Conservation (phyloP, 1,284 basidiomycete genomes). For the Trametes hirsuta region DNA sequence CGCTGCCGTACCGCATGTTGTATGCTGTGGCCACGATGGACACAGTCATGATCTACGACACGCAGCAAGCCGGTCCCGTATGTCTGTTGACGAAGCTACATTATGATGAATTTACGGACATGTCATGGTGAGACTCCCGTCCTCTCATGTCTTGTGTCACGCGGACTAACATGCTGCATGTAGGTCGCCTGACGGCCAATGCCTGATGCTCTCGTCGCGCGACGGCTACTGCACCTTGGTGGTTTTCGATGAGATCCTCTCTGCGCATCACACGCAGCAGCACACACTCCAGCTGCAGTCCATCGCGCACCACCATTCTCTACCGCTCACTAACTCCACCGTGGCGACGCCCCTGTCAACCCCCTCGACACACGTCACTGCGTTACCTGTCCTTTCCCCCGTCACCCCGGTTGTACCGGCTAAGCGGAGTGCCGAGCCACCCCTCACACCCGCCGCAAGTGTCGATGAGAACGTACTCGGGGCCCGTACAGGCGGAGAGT, state of each 20-base stretch:
- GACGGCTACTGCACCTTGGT: conserved; percentile 98
- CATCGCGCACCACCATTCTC: conserved; percentile 81
- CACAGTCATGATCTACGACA: conserved; percentile 94
- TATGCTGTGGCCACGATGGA: conserved; percentile 98
- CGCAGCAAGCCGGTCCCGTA: conserved; percentile 92
- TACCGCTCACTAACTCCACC: conserved; percentile 54
- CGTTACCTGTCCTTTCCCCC: conserved; percentile 40
- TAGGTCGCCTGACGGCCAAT: conserved; percentile 96
- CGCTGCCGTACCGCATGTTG: conserved; percentile 91
- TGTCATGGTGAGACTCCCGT: conserved; percentile 78
- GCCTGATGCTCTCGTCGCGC: conserved; percentile 88
- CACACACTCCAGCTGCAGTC: conserved; percentile 85
- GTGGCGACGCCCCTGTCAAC: conserved; percentile 41
- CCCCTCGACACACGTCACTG: conserved; percentile 42
- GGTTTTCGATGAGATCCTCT: conserved; percentile 88
- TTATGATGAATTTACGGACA: conserved; percentile 97
- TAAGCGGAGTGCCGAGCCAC: conserved; percentile 52
- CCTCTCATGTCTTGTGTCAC: neutral
- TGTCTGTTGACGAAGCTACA: conserved; percentile 95
- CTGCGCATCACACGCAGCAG: conserved; percentile 85
- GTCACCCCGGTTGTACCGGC: conserved; percentile 50
- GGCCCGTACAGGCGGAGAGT: conserved; percentile 10
- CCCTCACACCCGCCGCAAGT: conserved; percentile 54
- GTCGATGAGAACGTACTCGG: conserved; percentile 41
- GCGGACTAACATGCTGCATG: neutral